phyloP scores from a whole-genome alignment of 768 basidiomycete species.

The Boletus vermiculosoides region DNA sequence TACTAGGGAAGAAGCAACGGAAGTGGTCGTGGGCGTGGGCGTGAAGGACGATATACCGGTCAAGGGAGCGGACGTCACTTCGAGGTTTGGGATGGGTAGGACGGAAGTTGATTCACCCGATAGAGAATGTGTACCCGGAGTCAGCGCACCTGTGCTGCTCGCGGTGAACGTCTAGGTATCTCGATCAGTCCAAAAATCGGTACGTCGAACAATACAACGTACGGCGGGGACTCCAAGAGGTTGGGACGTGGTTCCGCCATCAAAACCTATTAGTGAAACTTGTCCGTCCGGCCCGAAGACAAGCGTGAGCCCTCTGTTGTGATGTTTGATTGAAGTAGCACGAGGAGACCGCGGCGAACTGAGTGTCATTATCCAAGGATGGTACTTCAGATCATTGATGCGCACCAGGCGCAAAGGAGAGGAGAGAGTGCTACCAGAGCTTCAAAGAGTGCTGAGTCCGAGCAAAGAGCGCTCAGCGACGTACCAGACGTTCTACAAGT shows the following conservation, averaged over 20 bases:
- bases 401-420: constrained; percentile 30
- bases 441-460: background rate
- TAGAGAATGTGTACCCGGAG: constrained; percentile 2
- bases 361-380: constrained; percentile 20
- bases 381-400: constrained; percentile 21
- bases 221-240: constrained; percentile 2
- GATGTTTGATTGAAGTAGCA: constrained; percentile 12
- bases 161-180: constrained; percentile 8
- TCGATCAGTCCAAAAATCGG: background rate
- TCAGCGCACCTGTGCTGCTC: background rate
- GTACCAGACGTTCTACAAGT: constrained; percentile 3
- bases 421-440: background rate
- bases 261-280: constrained; percentile 26
- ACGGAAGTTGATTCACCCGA: background rate
- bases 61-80: constrained; percentile 16
- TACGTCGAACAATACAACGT: background rate
- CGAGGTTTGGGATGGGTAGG: constrained; percentile 18
- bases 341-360: constrained; percentile 8
- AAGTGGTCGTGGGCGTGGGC: background rate
- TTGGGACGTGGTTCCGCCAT: constrained; percentile 1
- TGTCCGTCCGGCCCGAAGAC: constrained; percentile 30
- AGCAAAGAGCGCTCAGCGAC: constrained; percentile 2
- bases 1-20: background rate
- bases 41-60: constrained; percentile 2
- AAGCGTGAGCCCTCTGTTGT: constrained; percentile 23